Evolutionary conservation across 306 rosid genomes (phyloP).

Genomic region (Vigna unguiculata): DNA sequence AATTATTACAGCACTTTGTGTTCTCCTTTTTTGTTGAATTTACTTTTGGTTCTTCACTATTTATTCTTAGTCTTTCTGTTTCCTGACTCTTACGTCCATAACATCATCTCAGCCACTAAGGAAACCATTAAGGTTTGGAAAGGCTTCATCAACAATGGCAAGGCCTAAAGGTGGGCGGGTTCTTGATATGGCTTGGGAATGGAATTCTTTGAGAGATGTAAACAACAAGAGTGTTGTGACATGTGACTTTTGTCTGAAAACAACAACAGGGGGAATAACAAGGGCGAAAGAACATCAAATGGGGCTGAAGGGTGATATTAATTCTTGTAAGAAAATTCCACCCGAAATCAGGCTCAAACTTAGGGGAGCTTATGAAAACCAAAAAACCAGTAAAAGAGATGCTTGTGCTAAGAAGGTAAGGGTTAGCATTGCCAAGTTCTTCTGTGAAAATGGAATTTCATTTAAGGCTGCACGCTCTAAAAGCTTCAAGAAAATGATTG

Average conservation of each 20-base stretch:
- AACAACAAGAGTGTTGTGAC: not conserved
- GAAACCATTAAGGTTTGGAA: not conserved
- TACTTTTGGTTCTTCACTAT: not conserved
- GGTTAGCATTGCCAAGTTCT: not conserved
- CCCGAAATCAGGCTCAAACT: not conserved
- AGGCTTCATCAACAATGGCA: not conserved
- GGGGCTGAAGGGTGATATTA: not conserved
- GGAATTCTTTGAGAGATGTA: not conserved
- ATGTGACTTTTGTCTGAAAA: not conserved
- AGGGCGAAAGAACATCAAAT: not conserved
- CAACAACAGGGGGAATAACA: not conserved
- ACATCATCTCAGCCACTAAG: not conserved
- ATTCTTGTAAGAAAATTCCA: not conserved
- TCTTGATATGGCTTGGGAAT: not conserved
- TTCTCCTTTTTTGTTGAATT: not conserved
- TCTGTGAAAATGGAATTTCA: not conserved
- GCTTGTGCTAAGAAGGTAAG: not conserved
- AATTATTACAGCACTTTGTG: not conserved
- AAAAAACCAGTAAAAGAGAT: not conserved
- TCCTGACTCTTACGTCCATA: not conserved
- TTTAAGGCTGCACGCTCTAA: not conserved
- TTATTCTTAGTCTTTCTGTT: not conserved
- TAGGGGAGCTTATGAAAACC: not conserved
- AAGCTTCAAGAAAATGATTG: not conserved
- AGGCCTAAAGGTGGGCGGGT: not conserved